Evolutionary conservation across 441 rosid genomes (phyloP).

Genomic region (Gossypium schwendimanii): DNA sequence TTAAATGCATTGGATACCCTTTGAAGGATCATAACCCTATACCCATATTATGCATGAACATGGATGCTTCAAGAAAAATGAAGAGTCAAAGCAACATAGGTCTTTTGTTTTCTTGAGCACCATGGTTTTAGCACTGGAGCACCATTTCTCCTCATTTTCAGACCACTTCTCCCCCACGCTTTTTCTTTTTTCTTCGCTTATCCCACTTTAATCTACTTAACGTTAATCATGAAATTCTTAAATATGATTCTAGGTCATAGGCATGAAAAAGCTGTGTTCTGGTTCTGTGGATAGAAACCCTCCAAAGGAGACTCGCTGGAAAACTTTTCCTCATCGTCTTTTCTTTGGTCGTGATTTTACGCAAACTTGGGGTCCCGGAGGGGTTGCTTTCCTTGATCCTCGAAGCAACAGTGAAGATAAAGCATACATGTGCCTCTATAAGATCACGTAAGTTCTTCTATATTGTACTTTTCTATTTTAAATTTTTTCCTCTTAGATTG

Average conservation of each 20-base stretch:
- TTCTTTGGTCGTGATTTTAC: slow-evolving; percentile 71
- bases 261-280: slow-evolving; percentile 56
- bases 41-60: background rate
- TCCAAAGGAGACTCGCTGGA: slow-evolving; percentile 73
- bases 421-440: slow-evolving; percentile 58
- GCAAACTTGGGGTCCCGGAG: slow-evolving; percentile 72
- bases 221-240: background rate
- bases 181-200: background rate
- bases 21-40: background rate
- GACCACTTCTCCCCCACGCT: background rate
- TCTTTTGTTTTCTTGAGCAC: background rate
- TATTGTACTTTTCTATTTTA: slow-evolving; percentile 8
- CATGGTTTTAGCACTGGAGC: background rate
- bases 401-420: slow-evolving; percentile 32
- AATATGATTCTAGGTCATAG: slow-evolving; percentile 49
- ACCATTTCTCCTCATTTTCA: background rate
- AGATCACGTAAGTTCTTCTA: slow-evolving; percentile 59
- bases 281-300: slow-evolving; percentile 69
- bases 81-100: background rate
- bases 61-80: background rate
- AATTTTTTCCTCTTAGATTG: slow-evolving; percentile 4
- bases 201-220: background rate
- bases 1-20: no score
- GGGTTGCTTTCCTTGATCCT: slow-evolving; percentile 80
- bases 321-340: slow-evolving; percentile 56